Base-by-base conservation (phyloP, 2,329 filamentous ascomycete species). In the Annulohypoxylon truncatum region DNA sequence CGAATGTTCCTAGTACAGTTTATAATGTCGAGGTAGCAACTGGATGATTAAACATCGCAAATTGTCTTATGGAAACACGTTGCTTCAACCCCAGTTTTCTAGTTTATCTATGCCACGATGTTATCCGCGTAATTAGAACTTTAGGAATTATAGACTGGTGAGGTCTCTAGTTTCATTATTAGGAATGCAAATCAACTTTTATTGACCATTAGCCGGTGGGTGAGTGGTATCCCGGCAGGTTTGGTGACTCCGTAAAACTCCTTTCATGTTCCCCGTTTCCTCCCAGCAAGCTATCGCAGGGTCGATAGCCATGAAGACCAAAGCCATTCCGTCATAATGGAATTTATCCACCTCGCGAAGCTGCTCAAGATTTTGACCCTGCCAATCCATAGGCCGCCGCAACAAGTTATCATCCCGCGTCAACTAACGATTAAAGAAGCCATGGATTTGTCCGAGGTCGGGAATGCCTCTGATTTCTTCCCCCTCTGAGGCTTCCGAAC, bases 341-440 rank as follows among this genome's bases (percentile, higher is more conserved):
- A 65, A 22, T 61, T 63, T 44, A 60, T 58, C 61, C 61, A 50
- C 63, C 52, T 38, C 47, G 20, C 47, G 35, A 58, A 26, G 56
- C 58, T 68, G 56, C 62, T 62, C 42, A 42, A 53, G 33, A 55
- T 59, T 61, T 54, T 57, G 54, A 58, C 52, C 68, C 18, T 52
- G 40, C 61, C 52, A 40, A 56, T 47, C 42, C 61, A 33, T 58
- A 26, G 59, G 53, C 56, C 33, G 40, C 51, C 55, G 47, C 66
- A 55, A 38, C 44, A 40, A 51, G 40, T 59, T 42, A 50, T 64
- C 67, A 44, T 69, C 50, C 64, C 66, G 46, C 60, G 47, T 67
- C 61, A 61, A 67, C 71, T 71, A 68, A 64, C 64, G 64, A 71
- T 71, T 70, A 68, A 59, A 60, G 63, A 70, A 68, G 54, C 61